Evolutionary conservation across 2,329 filamentous ascomycete genomes (phyloP).

Genomic region (Colletotrichum sp.): DNA sequence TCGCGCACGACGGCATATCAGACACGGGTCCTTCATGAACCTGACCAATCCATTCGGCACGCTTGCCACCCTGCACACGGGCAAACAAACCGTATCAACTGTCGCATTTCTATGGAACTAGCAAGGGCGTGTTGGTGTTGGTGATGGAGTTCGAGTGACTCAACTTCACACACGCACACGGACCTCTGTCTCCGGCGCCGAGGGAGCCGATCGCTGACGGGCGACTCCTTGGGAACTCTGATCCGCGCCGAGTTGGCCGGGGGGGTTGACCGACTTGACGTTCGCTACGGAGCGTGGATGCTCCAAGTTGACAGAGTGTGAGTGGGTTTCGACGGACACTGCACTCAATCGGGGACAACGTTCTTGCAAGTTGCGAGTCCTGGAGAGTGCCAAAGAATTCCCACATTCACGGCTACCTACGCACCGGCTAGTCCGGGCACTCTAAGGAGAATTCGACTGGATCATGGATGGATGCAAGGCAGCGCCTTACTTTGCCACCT

Average conservation of each 20-base stretch:
- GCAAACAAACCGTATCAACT: background rate
- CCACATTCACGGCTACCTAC: background rate
- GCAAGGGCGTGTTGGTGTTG: background rate
- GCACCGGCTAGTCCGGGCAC: slow-evolving; percentile 3
- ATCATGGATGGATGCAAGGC: slow-evolving; percentile 11
- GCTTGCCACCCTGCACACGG: background rate
- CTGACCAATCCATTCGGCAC: background rate
- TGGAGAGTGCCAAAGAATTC: background rate
- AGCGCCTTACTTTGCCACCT: background rate
- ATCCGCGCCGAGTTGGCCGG: background rate
- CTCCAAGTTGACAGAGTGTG: background rate
- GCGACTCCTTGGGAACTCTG: background rate
- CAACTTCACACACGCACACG: background rate
- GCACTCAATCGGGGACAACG: slow-evolving; percentile 5
- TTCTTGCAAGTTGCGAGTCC: background rate
- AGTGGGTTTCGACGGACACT: background rate
- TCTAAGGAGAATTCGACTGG: background rate
- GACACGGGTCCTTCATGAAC: background rate
- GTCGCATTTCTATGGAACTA: background rate
- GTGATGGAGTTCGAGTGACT: background rate
- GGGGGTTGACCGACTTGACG: background rate
- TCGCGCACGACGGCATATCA: background rate
- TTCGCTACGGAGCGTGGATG: background rate
- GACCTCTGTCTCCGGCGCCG: slow-evolving; percentile 1
- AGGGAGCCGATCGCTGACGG: slow-evolving; percentile 5